Conservation (phyloP, 306 rosid genomes). For the Lablab purpureus region DNA sequence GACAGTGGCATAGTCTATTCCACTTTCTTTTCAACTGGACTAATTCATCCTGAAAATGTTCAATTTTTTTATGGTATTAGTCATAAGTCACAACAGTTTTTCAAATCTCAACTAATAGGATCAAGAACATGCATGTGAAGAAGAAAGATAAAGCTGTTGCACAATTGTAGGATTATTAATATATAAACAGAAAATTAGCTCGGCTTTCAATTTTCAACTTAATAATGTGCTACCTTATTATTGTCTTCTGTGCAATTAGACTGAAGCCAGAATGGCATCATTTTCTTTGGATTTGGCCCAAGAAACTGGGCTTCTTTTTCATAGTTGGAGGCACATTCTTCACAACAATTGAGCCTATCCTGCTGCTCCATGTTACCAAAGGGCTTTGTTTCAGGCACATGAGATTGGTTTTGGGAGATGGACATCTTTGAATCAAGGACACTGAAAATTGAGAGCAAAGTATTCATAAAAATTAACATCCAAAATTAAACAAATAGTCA, state of each 20-base stretch:
- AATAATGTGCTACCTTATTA: constrained; percentile 59
- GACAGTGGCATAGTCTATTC: constrained; percentile 67
- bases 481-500: not conserved
- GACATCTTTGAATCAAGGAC: constrained; percentile 61
- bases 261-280: constrained; percentile 83
- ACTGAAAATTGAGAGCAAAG: constrained; percentile 53
- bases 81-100: not conserved
- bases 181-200: not conserved
- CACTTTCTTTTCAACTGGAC: constrained; percentile 66
- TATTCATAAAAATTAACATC: constrained; percentile 10
- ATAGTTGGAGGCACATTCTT: constrained; percentile 70
- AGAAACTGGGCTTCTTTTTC: constrained; percentile 72
- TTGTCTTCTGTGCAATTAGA: constrained; percentile 60
- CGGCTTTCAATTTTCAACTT: not conserved
- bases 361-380: constrained; percentile 54
- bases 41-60: constrained; percentile 61
- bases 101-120: constrained; percentile 12
- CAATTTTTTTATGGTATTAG: not conserved
- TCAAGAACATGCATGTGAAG: not conserved
- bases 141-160: constrained; percentile 8
- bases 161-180: constrained; percentile 11
- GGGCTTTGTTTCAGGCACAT: constrained; percentile 61
- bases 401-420: constrained; percentile 53
- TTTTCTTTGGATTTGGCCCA: constrained; percentile 61
- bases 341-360: constrained; percentile 62